These are phyloP conservation scores for Lentinula lateritia DNA, from an alignment of 768 basidiomycete genomes.

Conservation along the genomic window DNA sequence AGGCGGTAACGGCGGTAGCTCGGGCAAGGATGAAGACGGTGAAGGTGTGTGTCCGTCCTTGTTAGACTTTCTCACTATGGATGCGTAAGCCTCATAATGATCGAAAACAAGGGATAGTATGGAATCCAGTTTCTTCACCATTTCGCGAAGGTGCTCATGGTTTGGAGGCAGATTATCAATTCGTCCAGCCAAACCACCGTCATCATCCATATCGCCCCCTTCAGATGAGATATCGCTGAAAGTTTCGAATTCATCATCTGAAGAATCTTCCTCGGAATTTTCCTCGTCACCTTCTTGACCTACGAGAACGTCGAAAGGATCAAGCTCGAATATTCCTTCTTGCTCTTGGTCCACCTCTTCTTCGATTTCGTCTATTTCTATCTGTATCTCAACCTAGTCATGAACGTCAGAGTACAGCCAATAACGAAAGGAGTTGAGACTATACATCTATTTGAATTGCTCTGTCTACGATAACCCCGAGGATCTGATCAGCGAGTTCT, in stretches of 20 bases:
- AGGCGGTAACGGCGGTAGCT: constrained; percentile 27
- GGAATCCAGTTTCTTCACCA: constrained; percentile 89
- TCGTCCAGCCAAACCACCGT: constrained; percentile 19
- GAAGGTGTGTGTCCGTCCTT: constrained; percentile 7
- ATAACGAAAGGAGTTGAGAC: background rate
- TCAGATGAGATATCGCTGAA: constrained; percentile 79
- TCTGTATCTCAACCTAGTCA: constrained; percentile 87
- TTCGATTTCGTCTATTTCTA: constrained; percentile 88
- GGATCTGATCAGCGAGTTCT: constrained; percentile 76
- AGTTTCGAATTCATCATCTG: constrained; percentile 42
- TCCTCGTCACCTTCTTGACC: constrained; percentile 67
- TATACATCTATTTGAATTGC: constrained; percentile 90
- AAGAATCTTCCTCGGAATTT: constrained; percentile 46
- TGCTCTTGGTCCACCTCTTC: constrained; percentile 47
- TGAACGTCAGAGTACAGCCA: background rate
- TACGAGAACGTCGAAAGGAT: constrained; percentile 80
- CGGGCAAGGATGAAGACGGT: constrained; percentile 21
- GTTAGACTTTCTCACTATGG: constrained; percentile 14
- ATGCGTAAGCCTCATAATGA: constrained; percentile 59
- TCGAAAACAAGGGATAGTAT: constrained; percentile 83
- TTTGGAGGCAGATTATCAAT: constrained; percentile 44
- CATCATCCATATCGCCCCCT: constrained; percentile 44
- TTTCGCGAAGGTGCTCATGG: constrained; percentile 68
- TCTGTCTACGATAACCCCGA: constrained; percentile 87
- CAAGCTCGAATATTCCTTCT: constrained; percentile 64